Conservation (phyloP, 169 alveolate genomes). For the Babesia gibsoni region DNA sequence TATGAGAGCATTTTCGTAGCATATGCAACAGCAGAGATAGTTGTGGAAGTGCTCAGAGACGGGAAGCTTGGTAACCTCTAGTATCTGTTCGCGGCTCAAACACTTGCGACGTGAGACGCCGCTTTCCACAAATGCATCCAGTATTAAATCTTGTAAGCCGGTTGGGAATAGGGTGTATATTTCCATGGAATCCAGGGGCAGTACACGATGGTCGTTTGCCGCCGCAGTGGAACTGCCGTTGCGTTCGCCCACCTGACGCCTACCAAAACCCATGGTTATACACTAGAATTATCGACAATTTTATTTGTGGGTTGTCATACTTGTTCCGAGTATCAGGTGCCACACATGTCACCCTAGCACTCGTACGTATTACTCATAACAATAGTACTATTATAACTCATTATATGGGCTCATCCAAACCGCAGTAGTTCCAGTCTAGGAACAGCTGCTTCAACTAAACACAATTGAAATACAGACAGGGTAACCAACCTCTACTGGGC, state of each 20-base stretch:
- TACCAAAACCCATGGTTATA: not conserved
- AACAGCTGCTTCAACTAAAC: constrained; percentile 38
- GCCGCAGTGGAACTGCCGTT: not conserved
- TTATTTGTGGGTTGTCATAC: too few relatives aligned
- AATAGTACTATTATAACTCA: too few relatives aligned
- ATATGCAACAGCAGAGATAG: constrained; percentile 52
- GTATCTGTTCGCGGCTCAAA: constrained; percentile 41
- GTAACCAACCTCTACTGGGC: constrained; percentile 36
- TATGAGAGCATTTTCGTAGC: constrained; percentile 61
- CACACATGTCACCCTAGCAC: not conserved
- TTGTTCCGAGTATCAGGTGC: too few relatives aligned
- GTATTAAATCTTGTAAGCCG: constrained; percentile 9
- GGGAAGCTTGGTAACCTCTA: constrained; percentile 8
- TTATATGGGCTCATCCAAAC: not conserved
- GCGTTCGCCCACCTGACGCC: not conserved
- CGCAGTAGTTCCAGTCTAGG: constrained; percentile 53
- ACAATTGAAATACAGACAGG: not conserved
- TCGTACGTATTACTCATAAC: too few relatives aligned
- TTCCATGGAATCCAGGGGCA: not conserved
- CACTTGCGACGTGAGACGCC: constrained; percentile 29
- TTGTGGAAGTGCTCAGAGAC: constrained; percentile 49
- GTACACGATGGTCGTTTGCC: not conserved
- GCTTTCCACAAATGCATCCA: constrained; percentile 43
- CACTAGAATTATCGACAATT: too few relatives aligned
- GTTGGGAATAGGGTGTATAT: constrained; percentile 22